Conservation (phyloP, 2,329 filamentous ascomycete genomes). For the Penicillium corylophilum region DNA sequence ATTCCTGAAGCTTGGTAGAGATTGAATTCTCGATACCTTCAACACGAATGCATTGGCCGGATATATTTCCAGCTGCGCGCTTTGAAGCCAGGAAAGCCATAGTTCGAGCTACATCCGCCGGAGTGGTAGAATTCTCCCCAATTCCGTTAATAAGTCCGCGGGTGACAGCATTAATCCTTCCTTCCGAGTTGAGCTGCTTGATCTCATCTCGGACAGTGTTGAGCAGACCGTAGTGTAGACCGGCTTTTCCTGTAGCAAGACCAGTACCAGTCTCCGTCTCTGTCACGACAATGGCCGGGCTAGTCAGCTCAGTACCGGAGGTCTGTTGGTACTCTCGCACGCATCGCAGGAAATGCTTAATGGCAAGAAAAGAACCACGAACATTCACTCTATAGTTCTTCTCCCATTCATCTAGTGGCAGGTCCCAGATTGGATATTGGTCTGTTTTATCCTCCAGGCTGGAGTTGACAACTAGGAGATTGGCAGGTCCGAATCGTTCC, state of each 20-base stretch:
- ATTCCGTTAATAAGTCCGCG: slow-evolving; percentile 47
- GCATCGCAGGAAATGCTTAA: slow-evolving; percentile 55
- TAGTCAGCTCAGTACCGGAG: slow-evolving; percentile 44
- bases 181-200: slow-evolving; percentile 50
- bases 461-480: slow-evolving; percentile 55
- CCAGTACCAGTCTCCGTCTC: slow-evolving; percentile 54
- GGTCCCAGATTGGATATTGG: slow-evolving; percentile 53
- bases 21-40: slow-evolving; percentile 50
- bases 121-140: slow-evolving; percentile 46
- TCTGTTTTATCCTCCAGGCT: slow-evolving; percentile 53
- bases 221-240: slow-evolving; percentile 54
- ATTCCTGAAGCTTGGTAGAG: background rate
- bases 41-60: slow-evolving; percentile 54
- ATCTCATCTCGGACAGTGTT: slow-evolving; percentile 57
- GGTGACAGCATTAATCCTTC: slow-evolving; percentile 54
- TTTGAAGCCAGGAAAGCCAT: slow-evolving; percentile 54
- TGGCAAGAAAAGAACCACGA: slow-evolving; percentile 54
- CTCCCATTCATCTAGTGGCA: slow-evolving; percentile 54
- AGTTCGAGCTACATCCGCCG: slow-evolving; percentile 50
- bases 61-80: slow-evolving; percentile 54
- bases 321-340: slow-evolving; percentile 43
- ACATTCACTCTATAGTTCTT: slow-evolving; percentile 52
- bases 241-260: slow-evolving; percentile 52
- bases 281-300: slow-evolving; percentile 54
- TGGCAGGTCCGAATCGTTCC: slow-evolving; percentile 50